Base-by-base conservation (phyloP, 768 basidiomycete species). In the Russula virescens region DNA sequence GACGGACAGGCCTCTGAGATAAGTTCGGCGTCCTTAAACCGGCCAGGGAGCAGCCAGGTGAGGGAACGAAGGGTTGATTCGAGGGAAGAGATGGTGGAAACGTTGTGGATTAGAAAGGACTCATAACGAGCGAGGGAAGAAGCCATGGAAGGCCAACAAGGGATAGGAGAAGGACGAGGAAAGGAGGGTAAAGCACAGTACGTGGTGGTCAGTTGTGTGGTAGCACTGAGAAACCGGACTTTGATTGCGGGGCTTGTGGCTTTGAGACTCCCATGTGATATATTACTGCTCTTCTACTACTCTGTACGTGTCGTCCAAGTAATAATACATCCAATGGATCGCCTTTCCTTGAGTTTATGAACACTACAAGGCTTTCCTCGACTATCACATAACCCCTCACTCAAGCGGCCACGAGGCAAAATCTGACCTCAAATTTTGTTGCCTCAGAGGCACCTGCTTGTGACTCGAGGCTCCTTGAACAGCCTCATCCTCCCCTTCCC, bases 1-100 rank as follows among this genome's bases (percentile, higher is more conserved):
- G 64, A 90, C 94, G 81, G 68, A 96, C 95, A 79, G 70, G 89
- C 85, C 83, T 98, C 96, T 14, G 93, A 94, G 63, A 91, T 94
- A 54, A 98, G 78, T 73, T 98, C 95, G 50, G 94, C 94, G 80
- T 98, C 95, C 75, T 93, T 94, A 82, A 98, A 98, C 66, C 94
- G 83, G 63, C 95, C 95, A 48, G 96, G 96, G 48, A 98, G 77
- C 69, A 98, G 86, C 94, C 95, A 98, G 50, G 94, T 94, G 61
- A 98, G 76, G 43, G 93, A 94, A 66, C 93, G 81, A 66, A 98
- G 75, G 28, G 89, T 85, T 19, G 89, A 92, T 74, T 98, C 96
- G 68, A 98, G 76, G n/a, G 86, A 83, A 21, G 89, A 86, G 55
- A 98, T 90, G 23, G 90, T 86, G 2, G 87, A 85, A 25, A 90